Conservation (phyloP, 108 stramenopile genomes). For the Aurantiochytrium sp. region DNA sequence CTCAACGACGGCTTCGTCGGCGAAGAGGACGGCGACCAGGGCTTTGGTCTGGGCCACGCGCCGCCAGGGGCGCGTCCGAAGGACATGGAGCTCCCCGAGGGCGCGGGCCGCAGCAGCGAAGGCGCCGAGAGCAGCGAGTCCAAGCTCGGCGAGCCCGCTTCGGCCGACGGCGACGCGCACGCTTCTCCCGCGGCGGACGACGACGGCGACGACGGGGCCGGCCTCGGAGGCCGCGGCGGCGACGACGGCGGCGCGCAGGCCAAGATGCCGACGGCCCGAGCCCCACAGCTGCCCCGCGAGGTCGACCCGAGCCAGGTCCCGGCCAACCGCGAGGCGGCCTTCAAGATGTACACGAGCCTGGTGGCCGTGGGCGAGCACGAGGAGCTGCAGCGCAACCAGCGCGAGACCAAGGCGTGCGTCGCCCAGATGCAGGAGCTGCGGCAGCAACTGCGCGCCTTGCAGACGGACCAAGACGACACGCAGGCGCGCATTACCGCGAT, state of each 20-base stretch:
- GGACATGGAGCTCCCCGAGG: neutral
- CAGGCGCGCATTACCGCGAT: neutral
- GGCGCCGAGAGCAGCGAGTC: neutral
- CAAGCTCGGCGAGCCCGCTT: neutral
- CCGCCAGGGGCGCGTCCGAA: neutral
- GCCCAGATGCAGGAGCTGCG: neutral
- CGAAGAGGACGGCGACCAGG: constrained; percentile 24
- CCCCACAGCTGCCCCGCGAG: neutral
- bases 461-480: constrained; percentile 18
- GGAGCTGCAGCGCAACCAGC: neutral
- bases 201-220: too few relatives aligned
- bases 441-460: neutral
- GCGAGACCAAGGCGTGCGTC: neutral
- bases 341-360: constrained; percentile 32
- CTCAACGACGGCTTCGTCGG: constrained; percentile 4
- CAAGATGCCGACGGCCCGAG: too few relatives aligned
- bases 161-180: neutral
- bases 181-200: too few relatives aligned
- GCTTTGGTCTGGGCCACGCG: constrained; percentile 38
- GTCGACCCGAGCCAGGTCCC: neutral
- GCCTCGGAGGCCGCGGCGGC: neutral
- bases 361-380: neutral
- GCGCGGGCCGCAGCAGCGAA: neutral
- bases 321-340: neutral
- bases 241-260: neutral